Evolutionary conservation across 2,329 filamentous ascomycete species (phyloP).

Genomic region (Bisporella sp.): DNA sequence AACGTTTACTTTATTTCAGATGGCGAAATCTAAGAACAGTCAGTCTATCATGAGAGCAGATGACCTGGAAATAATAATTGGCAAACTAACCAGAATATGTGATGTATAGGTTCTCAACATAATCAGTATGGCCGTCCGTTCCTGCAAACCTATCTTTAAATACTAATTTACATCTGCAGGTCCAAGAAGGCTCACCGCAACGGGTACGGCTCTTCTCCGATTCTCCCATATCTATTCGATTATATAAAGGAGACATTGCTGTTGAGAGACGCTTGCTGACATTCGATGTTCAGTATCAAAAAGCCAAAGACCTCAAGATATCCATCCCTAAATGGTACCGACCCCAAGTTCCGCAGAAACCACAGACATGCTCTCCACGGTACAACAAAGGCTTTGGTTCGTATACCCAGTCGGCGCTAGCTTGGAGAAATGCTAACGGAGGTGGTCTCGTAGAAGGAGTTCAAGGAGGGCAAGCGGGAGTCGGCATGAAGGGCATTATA

Average conservation of each 20-base stretch:
- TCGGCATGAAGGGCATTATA: constrained; percentile 53
- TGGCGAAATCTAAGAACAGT: too few species aligned
- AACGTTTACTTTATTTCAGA: too few species aligned
- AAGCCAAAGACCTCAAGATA: constrained; percentile 99
- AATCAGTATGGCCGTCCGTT: constrained; percentile 8
- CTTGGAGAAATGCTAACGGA: not conserved
- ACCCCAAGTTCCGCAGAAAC: constrained; percentile 99
- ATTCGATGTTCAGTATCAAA: constrained; percentile 73
- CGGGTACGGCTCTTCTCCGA: constrained; percentile 57
- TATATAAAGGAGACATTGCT: not conserved
- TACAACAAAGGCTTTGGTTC: constrained; percentile 91
- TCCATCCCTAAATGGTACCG: constrained; percentile 95
- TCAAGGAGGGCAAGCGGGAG: constrained; percentile 92
- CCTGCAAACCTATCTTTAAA: not conserved
- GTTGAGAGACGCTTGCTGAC: constrained; percentile 1
- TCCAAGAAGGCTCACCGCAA: constrained; percentile 98
- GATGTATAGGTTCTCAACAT: constrained; percentile 6
- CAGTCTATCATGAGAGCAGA: too few species aligned
- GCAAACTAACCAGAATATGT: too few species aligned
- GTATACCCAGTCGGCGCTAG: not conserved
- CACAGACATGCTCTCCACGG: constrained; percentile 99
- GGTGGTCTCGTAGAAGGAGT: constrained; percentile 69
- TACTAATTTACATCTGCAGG: constrained; percentile 38
- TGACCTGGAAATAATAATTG: too few species aligned
- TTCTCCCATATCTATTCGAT: not conserved